A percentile compares a stretch with the other conserved stretches of the same genome.
Evolutionary conservation across 495 filamentous ascomycete genomes (phyloP).

Genomic region (Xylaria venustula): DNA sequence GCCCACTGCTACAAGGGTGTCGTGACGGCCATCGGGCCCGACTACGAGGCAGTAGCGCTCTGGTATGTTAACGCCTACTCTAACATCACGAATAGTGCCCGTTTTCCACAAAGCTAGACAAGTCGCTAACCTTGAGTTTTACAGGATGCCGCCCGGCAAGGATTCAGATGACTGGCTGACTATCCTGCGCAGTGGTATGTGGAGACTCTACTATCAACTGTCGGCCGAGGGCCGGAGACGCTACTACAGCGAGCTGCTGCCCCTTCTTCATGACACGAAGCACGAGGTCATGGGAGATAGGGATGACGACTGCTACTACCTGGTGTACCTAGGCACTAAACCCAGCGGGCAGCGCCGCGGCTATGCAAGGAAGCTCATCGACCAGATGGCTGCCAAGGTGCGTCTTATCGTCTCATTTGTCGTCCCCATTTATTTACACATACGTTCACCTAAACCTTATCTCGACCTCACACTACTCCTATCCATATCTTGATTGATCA

Average conservation of each 20-base stretch:
- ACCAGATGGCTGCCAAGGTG: constrained; percentile 62
- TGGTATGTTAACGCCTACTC: constrained; percentile 56
- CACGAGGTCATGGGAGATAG: constrained; percentile 59
- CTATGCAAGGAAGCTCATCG: constrained; percentile 65
- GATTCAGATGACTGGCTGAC: constrained; percentile 72
- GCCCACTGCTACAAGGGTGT: constrained; percentile 69
- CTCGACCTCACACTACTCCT: background rate
- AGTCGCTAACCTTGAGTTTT: background rate
- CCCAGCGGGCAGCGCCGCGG: constrained; percentile 64
- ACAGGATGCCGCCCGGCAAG: constrained; percentile 73
- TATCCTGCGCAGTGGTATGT: constrained; percentile 68
- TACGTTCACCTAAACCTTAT: background rate
- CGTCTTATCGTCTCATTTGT: constrained; percentile 22
- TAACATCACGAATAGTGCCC: background rate
- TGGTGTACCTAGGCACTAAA: constrained; percentile 76
- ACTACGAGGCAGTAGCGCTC: constrained; percentile 73
- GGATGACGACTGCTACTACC: constrained; percentile 67
- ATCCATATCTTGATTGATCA: constrained; percentile 12
- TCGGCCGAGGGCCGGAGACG: constrained; percentile 66
- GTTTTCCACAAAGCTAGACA: constrained; percentile 4
- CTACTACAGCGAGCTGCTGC: constrained; percentile 75
- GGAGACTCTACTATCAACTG: constrained; percentile 68
- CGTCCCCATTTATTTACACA: background rate
- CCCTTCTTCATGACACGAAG: constrained; percentile 73
- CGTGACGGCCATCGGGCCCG: constrained; percentile 67